These are phyloP conservation scores for Eutrema japonicum DNA, from an alignment of 345 rosid species.

Conservation along the genomic window DNA sequence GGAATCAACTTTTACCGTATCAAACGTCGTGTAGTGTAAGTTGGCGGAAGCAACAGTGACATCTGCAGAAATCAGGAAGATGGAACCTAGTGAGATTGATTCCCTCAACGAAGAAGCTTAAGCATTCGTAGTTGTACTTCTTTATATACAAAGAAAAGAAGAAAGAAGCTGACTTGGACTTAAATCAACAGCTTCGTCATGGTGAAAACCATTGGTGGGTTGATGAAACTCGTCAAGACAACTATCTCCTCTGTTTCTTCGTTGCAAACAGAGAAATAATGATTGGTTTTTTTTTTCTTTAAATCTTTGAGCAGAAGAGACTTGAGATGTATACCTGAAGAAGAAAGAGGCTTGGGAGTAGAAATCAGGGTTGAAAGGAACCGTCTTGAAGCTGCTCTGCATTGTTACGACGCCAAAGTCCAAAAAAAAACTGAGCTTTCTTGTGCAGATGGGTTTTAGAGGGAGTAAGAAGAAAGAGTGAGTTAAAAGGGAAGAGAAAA, in stretches of 20 bases:
- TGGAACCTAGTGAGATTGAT: constrained; percentile 53
- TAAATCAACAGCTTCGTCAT: constrained; percentile 69
- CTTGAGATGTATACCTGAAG: constrained; percentile 53
- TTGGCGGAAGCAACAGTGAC: constrained; percentile 58
- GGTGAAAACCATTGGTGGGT: constrained; percentile 61
- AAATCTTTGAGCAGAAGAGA: not conserved
- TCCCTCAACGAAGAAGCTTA: constrained; percentile 33
- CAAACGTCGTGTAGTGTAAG: constrained; percentile 63
- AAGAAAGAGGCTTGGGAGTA: constrained; percentile 71
- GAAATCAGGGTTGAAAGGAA: constrained; percentile 55
- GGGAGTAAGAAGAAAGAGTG: constrained; percentile 37
- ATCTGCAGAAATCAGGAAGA: constrained; percentile 58
- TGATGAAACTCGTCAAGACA: constrained; percentile 82
- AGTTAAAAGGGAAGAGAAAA: constrained; percentile 24
- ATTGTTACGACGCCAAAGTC: constrained; percentile 34
- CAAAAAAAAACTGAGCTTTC: constrained; percentile 39
- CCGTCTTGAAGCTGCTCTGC: constrained; percentile 85
- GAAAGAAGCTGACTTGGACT: constrained; percentile 65
- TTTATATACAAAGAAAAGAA: not conserved
- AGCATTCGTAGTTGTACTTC: not conserved
- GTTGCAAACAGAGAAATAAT: constrained; percentile 4
- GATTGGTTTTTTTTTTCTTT: not conserved
- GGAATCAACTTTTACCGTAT: constrained; percentile 59
- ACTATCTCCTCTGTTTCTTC: constrained; percentile 52
- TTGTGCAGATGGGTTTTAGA: constrained; percentile 41